Evolutionary conservation across 257 asterid species (phyloP), one percentile per base, ranked within the genome.

Genomic region (Solanum acaule): DNA sequence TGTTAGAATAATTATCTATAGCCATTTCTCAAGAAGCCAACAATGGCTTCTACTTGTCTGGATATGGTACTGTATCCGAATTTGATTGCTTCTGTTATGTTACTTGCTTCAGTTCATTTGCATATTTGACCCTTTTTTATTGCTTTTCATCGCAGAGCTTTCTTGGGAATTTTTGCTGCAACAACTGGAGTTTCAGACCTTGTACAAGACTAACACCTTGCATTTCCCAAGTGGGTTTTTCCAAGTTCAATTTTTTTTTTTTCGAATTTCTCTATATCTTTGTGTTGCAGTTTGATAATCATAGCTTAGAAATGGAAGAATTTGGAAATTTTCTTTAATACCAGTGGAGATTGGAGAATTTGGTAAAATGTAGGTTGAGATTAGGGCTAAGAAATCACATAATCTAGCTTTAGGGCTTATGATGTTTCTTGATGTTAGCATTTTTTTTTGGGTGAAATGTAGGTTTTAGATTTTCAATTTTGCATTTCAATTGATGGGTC

Each of bases 151-250:
- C 33, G 91, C 93, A 93, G 96, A 90, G 90, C 86, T 89, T 76
- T 81, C 86, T 88, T 61, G 18, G 61, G 77, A 87, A 86, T 89
- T 88, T 56, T 52, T 89, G 33, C 33, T 31, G 93, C 79, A 82
- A 84, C 38, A 81, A 85, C 63, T 87, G 91, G 92, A 88, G 91
- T 87, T 87, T 88, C 93, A 90, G 76, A 75, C 87, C 34, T 75
- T 70, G 37, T 42, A 90, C 6, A 82, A 40, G 91, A 72, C 89
- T 93, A 87, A 90, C 37, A 90, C 91, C 92, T 90, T 92, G 92
- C 84, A 37, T 91, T 70, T 86, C 91, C 86, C 92, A 92, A 90
- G 97, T 95, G 75, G 86, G 88, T 75, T 84, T 88, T 76, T 44
- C 52, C 52, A 44, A 44, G 5, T 44, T 12, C 5, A 44, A 44